Base-by-base conservation (phyloP, 495 filamentous ascomycete genomes). In the Letharia lupina region DNA sequence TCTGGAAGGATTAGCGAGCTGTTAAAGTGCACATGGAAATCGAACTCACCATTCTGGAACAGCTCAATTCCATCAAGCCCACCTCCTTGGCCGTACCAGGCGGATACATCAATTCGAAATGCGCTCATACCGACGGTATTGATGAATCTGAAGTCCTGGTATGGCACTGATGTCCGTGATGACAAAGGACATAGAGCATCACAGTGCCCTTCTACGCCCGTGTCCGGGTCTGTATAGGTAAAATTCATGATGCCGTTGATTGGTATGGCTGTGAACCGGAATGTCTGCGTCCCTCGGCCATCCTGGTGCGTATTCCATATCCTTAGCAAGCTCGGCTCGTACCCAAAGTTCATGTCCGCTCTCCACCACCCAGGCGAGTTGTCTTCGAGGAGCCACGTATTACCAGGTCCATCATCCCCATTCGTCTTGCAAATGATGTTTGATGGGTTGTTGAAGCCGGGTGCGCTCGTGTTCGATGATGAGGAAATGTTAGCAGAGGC, bases 181-280 rank as follows among this genome's bases (percentile, higher is more conserved):
- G 90, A 89, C 63, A 99, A 82, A 11, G 91, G 88, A 68, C 94
- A 99, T 67, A 81, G 78, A 60, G 83, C 84, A 45, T 92, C 90
- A 75, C 94, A 98, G 52, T 45, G 82, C 40, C 77, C 77, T 52
- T 87, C 84, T 42, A 84, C 76, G 2, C 84, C 83, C 0, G 88
- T 87, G 2, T 76, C 80, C 0, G 89, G 85, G 72, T 96, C 91
- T 57, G 83, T 88, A 68, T 91, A 97, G 47, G 92, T 96, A 69
- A 98, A 82, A 74, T 98, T 97, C 89, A 98, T 91, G 73, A 98
- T 96, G 42, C 95, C 95, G 70, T 88, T 87, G 70, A 91, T 85
- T 8, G 91, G 91, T 41, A 91, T 75, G 28, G 89, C 87, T 40
- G 89, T 89, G 71, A 91, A 92, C 45, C 91, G 83, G 78, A 90